phyloP scores from a whole-genome alignment of 352 stramenopile genomes.

The Globisporangium splendens region DNA sequence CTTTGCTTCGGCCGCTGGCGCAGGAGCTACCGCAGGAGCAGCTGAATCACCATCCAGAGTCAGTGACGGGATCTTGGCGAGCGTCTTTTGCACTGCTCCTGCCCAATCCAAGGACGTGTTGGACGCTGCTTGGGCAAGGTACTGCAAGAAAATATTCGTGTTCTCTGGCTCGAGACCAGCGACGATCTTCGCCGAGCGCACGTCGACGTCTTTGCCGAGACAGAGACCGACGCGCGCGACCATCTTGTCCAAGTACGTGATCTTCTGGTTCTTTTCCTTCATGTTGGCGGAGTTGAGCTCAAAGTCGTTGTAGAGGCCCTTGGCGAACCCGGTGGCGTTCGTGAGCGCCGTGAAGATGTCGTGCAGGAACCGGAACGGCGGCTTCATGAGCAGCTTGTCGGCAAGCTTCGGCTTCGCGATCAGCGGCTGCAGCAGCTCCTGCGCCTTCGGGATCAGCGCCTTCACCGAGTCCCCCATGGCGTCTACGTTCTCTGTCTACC shows the following conservation, averaged over 20 bases:
- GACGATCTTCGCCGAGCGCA: conserved; percentile 83
- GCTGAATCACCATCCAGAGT: conserved; percentile 37
- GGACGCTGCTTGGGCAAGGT: conserved; percentile 50
- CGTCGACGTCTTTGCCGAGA: conserved; percentile 64
- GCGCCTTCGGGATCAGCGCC: conserved; percentile 69
- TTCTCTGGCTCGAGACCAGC: conserved; percentile 80
- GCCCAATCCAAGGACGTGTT: conserved; percentile 66
- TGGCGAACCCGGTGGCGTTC: conserved; percentile 82
- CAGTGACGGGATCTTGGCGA: conserved; percentile 64
- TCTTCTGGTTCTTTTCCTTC: conserved; percentile 87
- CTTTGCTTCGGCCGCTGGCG: conserved; percentile 22
- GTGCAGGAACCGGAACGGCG: conserved; percentile 96
- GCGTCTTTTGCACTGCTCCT: conserved; percentile 55
- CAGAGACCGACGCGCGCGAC: conserved; percentile 70
- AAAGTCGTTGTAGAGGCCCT: conserved; percentile 79
- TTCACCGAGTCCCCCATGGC: conserved; percentile 59
- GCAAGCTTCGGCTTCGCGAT: conserved; percentile 93
- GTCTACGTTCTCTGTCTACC: neutral
- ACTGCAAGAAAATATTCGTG: conserved; percentile 80
- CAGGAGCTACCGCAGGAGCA: conserved; percentile 9
- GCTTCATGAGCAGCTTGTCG: conserved; percentile 94
- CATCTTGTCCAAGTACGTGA: conserved; percentile 85
- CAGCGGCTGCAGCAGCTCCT: conserved; percentile 85
- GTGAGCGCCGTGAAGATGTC: conserved; percentile 91
- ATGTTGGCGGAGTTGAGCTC: conserved; percentile 78